Evolutionary conservation across 164 flowering plant species (phyloP).

Genomic region (Piper longum): DNA sequence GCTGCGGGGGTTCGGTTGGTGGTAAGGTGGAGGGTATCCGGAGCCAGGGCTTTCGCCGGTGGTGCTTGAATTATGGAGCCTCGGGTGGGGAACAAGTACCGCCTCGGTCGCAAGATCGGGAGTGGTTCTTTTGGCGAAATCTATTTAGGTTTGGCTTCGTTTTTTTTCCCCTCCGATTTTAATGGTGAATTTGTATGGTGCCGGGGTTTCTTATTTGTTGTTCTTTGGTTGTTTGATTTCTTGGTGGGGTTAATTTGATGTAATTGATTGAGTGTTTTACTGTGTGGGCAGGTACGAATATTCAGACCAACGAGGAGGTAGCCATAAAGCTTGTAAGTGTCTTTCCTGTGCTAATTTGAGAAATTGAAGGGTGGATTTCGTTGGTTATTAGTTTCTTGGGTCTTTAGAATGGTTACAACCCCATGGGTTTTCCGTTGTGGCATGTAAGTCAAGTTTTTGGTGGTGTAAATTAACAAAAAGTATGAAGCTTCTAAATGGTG

Average conservation of each 20-base stretch:
- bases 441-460: no score
- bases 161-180: background rate
- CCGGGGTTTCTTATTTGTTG: background rate
- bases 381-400: no score
- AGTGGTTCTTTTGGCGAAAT: constrained; percentile 94
- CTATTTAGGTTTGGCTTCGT: constrained; percentile 48
- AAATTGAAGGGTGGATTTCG: background rate
- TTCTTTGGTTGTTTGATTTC: background rate
- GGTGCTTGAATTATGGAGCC: constrained; percentile 45
- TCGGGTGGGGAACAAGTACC: constrained; percentile 74
- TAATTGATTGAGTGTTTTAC: background rate
- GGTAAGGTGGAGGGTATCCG: no score
- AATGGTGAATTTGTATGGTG: no score
- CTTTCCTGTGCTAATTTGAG: background rate
- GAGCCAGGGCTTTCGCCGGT: no score
- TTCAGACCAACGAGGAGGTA: constrained; percentile 82
- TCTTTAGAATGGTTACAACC: no score
- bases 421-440: no score
- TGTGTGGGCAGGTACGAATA: constrained; percentile 48
- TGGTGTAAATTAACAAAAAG: no score
- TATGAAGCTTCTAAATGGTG: no score
- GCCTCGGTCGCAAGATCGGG: constrained; percentile 84
- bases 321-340: constrained; percentile 80
- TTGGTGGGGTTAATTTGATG: no score
- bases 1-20: no score